Evolutionary conservation across 2,329 filamentous ascomycete species (phyloP).

Genomic region (Tolypocladium paradoxum): DNA sequence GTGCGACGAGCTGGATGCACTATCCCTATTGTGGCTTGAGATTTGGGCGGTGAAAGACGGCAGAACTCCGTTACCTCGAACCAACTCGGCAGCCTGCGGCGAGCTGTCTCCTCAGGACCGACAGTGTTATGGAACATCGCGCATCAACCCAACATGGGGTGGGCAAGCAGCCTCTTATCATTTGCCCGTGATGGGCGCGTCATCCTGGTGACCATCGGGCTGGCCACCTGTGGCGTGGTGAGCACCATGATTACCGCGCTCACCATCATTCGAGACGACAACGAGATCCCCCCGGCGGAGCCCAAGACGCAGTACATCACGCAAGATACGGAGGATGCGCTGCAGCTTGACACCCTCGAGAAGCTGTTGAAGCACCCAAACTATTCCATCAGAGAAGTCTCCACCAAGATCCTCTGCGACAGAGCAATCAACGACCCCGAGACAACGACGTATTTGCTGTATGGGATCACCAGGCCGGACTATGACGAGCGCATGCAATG

Average conservation of each 20-base stretch:
- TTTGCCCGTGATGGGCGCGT: constrained; percentile 39
- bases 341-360: constrained; percentile 54
- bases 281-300: constrained; percentile 53
- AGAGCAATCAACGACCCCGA: constrained; percentile 47
- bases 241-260: constrained; percentile 48
- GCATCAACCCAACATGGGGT: constrained; percentile 24
- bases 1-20: background rate
- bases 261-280: constrained; percentile 48
- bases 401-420: constrained; percentile 47
- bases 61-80: constrained; percentile 6
- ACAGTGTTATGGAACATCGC: background rate
- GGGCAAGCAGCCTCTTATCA: constrained; percentile 15
- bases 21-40: constrained; percentile 2
- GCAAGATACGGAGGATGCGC: constrained; percentile 63
- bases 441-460: constrained; percentile 39
- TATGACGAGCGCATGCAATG: constrained; percentile 49
- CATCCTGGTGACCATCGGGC: constrained; percentile 40
- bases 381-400: constrained; percentile 60
- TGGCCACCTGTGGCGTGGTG: constrained; percentile 49
- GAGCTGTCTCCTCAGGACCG: background rate
- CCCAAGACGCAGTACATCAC: constrained; percentile 64
- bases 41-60: constrained; percentile 10
- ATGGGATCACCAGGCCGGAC: constrained; percentile 46
- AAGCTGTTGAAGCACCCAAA: constrained; percentile 62
- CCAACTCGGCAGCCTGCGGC: background rate